Conservation (phyloP, 2,329 filamentous ascomycete species). For the Geoglossum cookeanum region DNA sequence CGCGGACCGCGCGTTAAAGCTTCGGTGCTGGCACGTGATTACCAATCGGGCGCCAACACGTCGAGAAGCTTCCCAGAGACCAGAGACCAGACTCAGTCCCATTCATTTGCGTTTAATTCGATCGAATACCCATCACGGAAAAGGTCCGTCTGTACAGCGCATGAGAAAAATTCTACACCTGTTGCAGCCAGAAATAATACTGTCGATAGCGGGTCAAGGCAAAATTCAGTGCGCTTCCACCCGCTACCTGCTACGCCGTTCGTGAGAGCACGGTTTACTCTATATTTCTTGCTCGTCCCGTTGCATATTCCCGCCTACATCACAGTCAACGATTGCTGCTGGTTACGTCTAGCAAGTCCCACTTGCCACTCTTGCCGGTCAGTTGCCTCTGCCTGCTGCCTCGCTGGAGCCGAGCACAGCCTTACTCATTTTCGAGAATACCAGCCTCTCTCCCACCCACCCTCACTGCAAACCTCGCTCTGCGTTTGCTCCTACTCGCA, state of each 20-base stretch:
- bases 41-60: neutral
- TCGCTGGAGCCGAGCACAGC: neutral
- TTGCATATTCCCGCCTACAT: neutral
- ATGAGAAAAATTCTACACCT: neutral
- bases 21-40: neutral
- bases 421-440: neutral
- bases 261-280: neutral
- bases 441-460: conserved; percentile 2
- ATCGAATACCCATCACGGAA: neutral
- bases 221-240: neutral
- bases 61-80: neutral
- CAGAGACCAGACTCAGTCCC: neutral
- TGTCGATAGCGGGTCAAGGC: neutral
- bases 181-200: neutral
- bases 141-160: neutral
- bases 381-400: neutral
- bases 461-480: neutral
- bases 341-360: neutral
- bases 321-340: neutral
- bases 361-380: neutral
- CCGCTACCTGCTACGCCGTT: neutral
- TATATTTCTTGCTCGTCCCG: neutral
- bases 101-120: neutral
- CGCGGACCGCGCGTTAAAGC: neutral
- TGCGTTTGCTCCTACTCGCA: conserved; percentile 16